Conservation (phyloP, 345 rosid species). For the Syzygium aqueum region DNA sequence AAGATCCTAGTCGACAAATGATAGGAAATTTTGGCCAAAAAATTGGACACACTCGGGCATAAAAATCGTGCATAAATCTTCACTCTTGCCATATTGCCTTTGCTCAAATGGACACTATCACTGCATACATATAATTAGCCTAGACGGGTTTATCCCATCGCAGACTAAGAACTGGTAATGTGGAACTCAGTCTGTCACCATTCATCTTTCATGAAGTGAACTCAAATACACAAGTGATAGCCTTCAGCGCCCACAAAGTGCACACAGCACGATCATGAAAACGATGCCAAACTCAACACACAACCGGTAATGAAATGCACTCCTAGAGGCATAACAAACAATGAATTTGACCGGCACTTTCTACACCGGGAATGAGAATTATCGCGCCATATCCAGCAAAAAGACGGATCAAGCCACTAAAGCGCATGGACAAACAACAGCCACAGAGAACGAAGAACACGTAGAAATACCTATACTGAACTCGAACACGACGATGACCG, state of each 20-base stretch:
- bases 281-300: background rate
- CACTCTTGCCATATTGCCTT: background rate
- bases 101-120: background rate
- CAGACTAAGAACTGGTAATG: background rate
- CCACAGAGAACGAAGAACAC: background rate
- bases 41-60: background rate
- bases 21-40: background rate
- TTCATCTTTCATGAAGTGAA: background rate
- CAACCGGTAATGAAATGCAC: background rate
- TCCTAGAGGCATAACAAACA: background rate
- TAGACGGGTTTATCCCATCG: background rate
- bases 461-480: constrained; percentile 66
- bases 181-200: background rate
- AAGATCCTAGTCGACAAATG: background rate
- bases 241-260: background rate
- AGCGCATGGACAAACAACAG: background rate
- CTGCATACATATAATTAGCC: background rate
- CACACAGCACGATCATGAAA: background rate
- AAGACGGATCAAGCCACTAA: background rate
- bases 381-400: background rate
- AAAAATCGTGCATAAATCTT: background rate
- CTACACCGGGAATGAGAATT: background rate
- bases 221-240: background rate
- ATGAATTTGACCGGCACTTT: background rate
- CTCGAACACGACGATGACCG: constrained; percentile 89